phyloP scores from a whole-genome alignment of 2,329 filamentous ascomycete species.

The Neonectria coccinea region DNA sequence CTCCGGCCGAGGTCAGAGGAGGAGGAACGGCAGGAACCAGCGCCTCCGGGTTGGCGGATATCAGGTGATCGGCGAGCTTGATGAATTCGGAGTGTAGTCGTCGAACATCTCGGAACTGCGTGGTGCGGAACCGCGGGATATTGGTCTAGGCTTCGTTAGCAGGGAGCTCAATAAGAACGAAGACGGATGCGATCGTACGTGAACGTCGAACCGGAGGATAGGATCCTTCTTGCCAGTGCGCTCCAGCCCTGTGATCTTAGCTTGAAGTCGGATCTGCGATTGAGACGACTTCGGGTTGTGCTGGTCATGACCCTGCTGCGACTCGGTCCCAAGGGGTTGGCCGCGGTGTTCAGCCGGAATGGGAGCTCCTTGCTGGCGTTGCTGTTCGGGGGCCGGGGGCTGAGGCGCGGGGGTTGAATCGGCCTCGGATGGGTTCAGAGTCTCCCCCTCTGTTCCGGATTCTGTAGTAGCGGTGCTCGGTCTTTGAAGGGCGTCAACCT shows the following conservation, averaged over 20 bases:
- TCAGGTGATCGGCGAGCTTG: conserved; percentile 95
- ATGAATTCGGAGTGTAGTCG: conserved; percentile 95
- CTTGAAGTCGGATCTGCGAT: conserved; percentile 86
- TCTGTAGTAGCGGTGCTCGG: conserved; percentile 61
- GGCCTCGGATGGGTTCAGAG: conserved; percentile 35
- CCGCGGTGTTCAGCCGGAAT: conserved; percentile 47
- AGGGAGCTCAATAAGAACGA: neutral
- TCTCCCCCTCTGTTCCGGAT: conserved; percentile 57
- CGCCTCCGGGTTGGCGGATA: conserved; percentile 97
- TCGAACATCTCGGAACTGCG: conserved; percentile 96
- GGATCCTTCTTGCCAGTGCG: conserved; percentile 95
- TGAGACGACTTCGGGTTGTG: conserved; percentile 69
- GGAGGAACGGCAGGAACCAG: conserved; percentile 94
- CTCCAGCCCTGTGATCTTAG: conserved; percentile 94
- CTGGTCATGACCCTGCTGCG: conserved; percentile 52
- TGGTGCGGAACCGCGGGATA: conserved; percentile 96
- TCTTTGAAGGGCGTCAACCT: conserved; percentile 57
- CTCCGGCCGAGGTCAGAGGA: conserved; percentile 92
- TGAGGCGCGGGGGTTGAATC: conserved; percentile 35
- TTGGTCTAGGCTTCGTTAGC: conserved; percentile 77
- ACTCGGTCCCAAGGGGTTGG: conserved; percentile 33
- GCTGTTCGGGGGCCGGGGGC: conserved; percentile 31
- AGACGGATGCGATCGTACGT: conserved; percentile 68
- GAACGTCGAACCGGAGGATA: conserved; percentile 93
- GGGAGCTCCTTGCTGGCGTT: conserved; percentile 27